Evolutionary conservation across 2,329 filamentous ascomycete genomes (phyloP), one percentile per base, ranked within the genome.

Genomic region (Cladophialophora carrionii): DNA sequence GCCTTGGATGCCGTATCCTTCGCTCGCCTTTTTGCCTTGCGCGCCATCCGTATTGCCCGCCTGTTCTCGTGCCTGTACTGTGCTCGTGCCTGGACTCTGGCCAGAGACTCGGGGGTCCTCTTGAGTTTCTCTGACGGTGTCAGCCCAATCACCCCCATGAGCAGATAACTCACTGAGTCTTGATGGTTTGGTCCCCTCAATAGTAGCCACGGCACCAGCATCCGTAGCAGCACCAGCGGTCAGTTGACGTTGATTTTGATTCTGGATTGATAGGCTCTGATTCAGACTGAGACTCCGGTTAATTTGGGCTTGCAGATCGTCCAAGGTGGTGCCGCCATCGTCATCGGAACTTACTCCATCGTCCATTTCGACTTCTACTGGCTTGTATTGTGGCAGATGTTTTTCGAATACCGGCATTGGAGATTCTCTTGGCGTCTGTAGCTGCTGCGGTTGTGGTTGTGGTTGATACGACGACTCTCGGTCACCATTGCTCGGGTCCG

Each of bases 81-180:
- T 29, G 20, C 24, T 51, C 48, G n/a, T 17, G 22, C 48, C 24
- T 51, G 9, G 9, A 51, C 3, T 29, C 48, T 24, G 4, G 48
- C 48, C 48, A 29, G 5, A 17, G 20, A 26, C 22, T 51, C 48
- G 22, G 48, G 48, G 4, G 20, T 51, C 10, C 48, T 29, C 48
- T 51, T 51, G 48, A 26, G 20, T 22, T 51, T 51, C 48, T 51
- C 48, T 51, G 48, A 29, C 48, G 7, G 24, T 5, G 48, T 51
- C 48, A 51, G 48, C 22, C 22, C 8, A 20, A 24, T 51, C 64
- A 52, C 41, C 54, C 31, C 64, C 61, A 46, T 37, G 29, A 29
- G 62, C 63, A 20, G 64, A 53, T 17, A 62, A 67, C 22, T 63
- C 67, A 52, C 67, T 63, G 29, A 57, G 46, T 22, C 41, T 51